Conservation (phyloP, 768 basidiomycete genomes). For the Glaciozyma antarctica region DNA sequence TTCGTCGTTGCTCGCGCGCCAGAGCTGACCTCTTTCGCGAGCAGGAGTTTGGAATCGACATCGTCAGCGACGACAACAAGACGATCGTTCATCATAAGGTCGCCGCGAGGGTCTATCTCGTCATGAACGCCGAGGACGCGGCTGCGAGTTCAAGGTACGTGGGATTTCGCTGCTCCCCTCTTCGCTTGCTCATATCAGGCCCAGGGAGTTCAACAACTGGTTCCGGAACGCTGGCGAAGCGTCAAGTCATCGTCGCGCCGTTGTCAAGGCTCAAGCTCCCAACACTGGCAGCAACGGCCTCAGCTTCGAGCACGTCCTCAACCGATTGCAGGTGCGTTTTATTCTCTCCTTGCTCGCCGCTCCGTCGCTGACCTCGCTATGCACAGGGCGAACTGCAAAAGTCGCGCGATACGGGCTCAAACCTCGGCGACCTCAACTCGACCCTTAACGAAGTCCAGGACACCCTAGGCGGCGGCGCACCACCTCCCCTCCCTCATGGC, state of each 20-base stretch:
- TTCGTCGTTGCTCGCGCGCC: not conserved
- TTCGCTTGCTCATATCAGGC: not conserved
- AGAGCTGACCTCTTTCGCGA: not conserved
- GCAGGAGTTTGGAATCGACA: constrained; percentile 98
- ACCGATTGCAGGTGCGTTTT: constrained; percentile 56
- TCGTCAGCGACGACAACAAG: constrained; percentile 95
- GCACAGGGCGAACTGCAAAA: constrained; percentile 73
- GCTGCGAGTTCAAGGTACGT: constrained; percentile 29
- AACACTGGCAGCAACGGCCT: constrained; percentile 48
- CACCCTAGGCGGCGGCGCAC: constrained; percentile 68
- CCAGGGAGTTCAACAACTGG: constrained; percentile 31
- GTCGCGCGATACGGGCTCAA: constrained; percentile 82
- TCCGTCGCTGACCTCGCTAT: not conserved
- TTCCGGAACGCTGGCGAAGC: constrained; percentile 39
- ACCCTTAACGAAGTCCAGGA: constrained; percentile 88
- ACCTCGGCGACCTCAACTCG: constrained; percentile 64
- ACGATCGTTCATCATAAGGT: constrained; percentile 98
- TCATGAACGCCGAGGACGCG: constrained; percentile 76
- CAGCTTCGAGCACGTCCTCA: constrained; percentile 84
- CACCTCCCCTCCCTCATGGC: constrained; percentile 30
- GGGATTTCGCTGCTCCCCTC: not conserved
- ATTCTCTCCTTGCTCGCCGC: no score
- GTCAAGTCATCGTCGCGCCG: constrained; percentile 62
- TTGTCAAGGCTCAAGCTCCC: not conserved
- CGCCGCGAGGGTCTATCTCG: constrained; percentile 82